Percentiles rank a stretch among this genome's conserved stretches.
Evolutionary conservation across 139 green algal genomes (phyloP).

Genomic region (Parachlorella kessleri): DNA sequence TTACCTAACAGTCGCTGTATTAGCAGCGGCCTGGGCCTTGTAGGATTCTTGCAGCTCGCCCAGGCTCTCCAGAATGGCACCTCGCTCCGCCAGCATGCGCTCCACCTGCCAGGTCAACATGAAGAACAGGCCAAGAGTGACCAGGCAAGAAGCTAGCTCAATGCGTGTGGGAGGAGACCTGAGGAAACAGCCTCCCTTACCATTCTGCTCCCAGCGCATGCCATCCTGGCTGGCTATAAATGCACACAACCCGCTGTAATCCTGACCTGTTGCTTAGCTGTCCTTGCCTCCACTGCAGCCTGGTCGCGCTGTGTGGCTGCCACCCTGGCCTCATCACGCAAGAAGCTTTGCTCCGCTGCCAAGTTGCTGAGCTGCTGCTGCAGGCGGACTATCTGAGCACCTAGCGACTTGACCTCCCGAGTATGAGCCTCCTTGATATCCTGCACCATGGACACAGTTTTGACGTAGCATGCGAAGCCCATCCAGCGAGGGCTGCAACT

Average conservation of each 20-base stretch:
- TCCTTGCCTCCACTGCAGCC: background rate
- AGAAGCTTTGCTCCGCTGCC: background rate
- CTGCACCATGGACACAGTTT: too few species aligned
- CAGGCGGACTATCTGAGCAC: background rate
- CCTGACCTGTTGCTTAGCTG: background rate
- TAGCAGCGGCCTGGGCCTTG: too few species aligned
- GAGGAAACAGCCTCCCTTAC: too few species aligned
- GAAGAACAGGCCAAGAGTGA: too few species aligned
- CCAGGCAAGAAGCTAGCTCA: too few species aligned
- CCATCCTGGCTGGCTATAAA: too few species aligned
- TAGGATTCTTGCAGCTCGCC: slow-evolving; percentile 10
- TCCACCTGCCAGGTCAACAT: background rate
- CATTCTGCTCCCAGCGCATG: too few species aligned
- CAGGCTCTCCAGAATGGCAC: slow-evolving; percentile 7
- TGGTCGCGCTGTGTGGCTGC: background rate
- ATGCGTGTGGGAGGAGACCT: too few species aligned
- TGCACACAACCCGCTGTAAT: background rate
- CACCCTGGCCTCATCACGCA: slow-evolving; percentile 3
- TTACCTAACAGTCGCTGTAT: too few species aligned
- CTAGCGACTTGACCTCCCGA: background rate
- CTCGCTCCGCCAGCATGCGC: background rate
- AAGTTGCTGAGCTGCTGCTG: slow-evolving; percentile 7
- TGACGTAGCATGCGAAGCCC: too few species aligned
- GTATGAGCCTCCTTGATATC: slow-evolving; percentile 4
- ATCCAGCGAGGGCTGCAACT: too few species aligned